A percentile compares a stretch with the other conserved stretches of the same genome.
Evolutionary conservation across 352 stramenopile species (phyloP).

Genomic region (Pythium pyrilobum): DNA sequence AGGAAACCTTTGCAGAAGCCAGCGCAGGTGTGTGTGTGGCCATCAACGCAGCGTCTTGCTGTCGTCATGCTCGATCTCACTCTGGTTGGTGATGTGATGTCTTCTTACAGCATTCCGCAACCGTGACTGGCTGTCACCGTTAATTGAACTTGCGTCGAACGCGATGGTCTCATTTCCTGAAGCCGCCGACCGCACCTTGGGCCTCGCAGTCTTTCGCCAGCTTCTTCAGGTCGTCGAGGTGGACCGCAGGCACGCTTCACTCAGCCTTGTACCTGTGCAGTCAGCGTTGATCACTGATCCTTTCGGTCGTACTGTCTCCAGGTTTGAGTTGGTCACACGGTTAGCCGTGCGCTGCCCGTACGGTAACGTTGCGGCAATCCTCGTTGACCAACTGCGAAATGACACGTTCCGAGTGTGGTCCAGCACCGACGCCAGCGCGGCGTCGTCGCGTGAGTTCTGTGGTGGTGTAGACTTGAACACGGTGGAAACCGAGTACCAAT

Average conservation of each 20-base stretch:
- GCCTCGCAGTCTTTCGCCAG: conserved; percentile 30
- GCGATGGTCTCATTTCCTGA: conserved; percentile 66
- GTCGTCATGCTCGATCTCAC: no score
- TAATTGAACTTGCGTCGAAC: conserved; percentile 61
- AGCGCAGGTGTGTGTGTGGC: background rate
- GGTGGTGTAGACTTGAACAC: background rate
- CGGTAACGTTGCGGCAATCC: conserved; percentile 55
- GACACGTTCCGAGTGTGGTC: conserved; percentile 42
- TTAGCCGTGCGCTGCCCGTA: conserved; percentile 60
- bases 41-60: background rate
- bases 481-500: background rate
- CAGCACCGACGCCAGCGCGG: background rate
- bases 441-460: conserved; percentile 23
- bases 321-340: conserved; percentile 41
- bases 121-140: conserved; percentile 47
- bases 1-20: background rate
- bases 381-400: conserved; percentile 55
- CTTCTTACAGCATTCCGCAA: conserved; percentile 35
- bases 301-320: conserved; percentile 12
- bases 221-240: conserved; percentile 29
- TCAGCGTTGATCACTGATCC: background rate
- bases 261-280: background rate
- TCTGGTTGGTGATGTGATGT: no score
- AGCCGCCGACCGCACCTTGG: conserved; percentile 27
- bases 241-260: conserved; percentile 28